Evolutionary conservation across 345 rosid species (phyloP), one percentile per base, ranked within the genome.

Genomic region (Sisymbrium altissimum): DNA sequence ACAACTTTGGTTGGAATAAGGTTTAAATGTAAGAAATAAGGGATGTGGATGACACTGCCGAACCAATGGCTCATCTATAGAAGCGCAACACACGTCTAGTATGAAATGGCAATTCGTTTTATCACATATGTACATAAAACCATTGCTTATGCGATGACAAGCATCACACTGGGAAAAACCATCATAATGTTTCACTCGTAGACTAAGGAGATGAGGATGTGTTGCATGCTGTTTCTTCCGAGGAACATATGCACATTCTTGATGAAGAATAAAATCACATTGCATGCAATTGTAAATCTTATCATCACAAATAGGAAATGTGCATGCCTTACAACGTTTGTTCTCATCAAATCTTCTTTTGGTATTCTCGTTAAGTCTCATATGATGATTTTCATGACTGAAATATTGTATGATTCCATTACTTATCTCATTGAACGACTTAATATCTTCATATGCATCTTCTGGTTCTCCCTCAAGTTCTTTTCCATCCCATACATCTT

Each of bases 241-340:
- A 23, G 80, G 78, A 35, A 80, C 52, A 9, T 80, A 27, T 36
- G 73, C 77, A 14, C 82, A 79, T 44, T 6, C 13, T 58, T 60
- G 13, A 17, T 79, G 82, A 18, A 75, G 77, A 12, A 36, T 21
- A 7, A 66, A 80, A 43, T 64, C 56, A 17, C 80, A 71, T 10
- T 72, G 44, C 9, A 65, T 45, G 21, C 80, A 71, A 40, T 2
- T 11, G 57, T 71, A 80, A 30, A 65, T 71, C 3, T 38, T 27
- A 36, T 23, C 49, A 19, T 73, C 70, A 55, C 18, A 71, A 10
- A 71, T 15, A 21, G 58, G 58, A 23, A 61, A 30, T 33, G 45
- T 19, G 54, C 83, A 75, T 11, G 74, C 80, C 19, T 55, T 44
- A 23, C 78, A 76, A 7, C 3, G 7, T n/a, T 14, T 23, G 10